Percentiles rank a stretch among this genome's conserved stretches.
Conservation (phyloP, 371 early-diverging fungal genomes). For the Rhizopus delemar region DNA sequence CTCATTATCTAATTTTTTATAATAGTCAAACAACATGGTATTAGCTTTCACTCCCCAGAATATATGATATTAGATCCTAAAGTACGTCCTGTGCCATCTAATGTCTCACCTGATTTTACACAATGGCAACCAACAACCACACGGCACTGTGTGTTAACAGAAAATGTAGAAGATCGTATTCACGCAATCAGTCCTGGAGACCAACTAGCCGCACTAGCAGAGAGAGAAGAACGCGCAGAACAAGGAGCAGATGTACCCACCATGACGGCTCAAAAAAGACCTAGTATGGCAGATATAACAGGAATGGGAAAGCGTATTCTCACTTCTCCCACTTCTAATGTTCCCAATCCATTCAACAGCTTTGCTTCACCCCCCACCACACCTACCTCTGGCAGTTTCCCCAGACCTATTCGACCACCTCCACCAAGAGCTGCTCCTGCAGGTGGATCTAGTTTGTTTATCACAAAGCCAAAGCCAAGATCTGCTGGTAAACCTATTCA, state of each 20-base stretch:
- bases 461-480: constrained; percentile 8
- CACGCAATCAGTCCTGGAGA: background rate
- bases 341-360: constrained; percentile 12
- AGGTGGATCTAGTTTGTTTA: constrained; percentile 18
- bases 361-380: constrained; percentile 4
- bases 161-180: constrained; percentile 10
- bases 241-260: constrained; percentile 15
- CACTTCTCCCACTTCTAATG: constrained; percentile 10
- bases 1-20: background rate
- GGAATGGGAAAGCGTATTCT: constrained; percentile 13
- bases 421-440: constrained; percentile 12
- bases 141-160: constrained; percentile 10
- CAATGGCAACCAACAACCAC: constrained; percentile 10
- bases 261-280: constrained; percentile 20
- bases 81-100: constrained; percentile 11
- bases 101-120: constrained; percentile 7
- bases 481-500: constrained; percentile 14
- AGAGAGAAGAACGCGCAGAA: constrained; percentile 17
- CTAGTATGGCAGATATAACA: constrained; percentile 17
- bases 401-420: constrained; percentile 13
- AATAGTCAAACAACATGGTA: constrained; percentile 16
- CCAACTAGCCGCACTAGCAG: constrained; percentile 9
- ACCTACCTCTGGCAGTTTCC: constrained; percentile 10
- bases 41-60: constrained; percentile 25
- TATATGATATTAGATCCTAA: constrained; percentile 18